Evolutionary conservation across 1,284 basidiomycete genomes (phyloP).

Genomic region (Fomitopsis betulina): DNA sequence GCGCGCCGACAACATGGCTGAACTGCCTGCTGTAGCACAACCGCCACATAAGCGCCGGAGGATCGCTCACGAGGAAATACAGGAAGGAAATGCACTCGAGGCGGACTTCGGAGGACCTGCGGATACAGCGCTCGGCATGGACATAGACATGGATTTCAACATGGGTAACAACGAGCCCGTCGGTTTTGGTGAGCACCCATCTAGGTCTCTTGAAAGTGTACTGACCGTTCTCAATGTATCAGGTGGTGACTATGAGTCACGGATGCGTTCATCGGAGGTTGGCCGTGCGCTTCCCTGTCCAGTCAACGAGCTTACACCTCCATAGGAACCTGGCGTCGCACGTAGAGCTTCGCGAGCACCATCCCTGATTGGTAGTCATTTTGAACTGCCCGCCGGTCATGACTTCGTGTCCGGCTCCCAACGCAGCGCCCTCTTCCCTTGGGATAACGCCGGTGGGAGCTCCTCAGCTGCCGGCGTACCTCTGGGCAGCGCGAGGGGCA

Average conservation of each 20-base stretch:
- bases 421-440: constrained; percentile 69
- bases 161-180: constrained; percentile 9
- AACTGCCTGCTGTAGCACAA: constrained; percentile 25
- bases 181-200: constrained; percentile 4
- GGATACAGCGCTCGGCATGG: constrained; percentile 15
- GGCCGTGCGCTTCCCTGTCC: constrained; percentile 9
- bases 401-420: constrained; percentile 47
- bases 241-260: constrained; percentile 20
- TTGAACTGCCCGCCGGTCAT: constrained; percentile 36
- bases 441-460: constrained; percentile 71
- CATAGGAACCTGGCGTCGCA: constrained; percentile 73
- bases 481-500: constrained; percentile 39
- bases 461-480: constrained; percentile 45
- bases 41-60: constrained; percentile 37
- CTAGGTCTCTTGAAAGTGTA: not conserved
- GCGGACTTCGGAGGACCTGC: constrained; percentile 19
- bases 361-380: constrained; percentile 42
- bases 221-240: not conserved
- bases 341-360: constrained; percentile 54
- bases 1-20: not conserved
- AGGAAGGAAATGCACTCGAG: constrained; percentile 11
- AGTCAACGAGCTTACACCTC: not conserved
- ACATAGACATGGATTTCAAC: constrained; percentile 22
- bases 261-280: constrained; percentile 67
- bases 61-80: constrained; percentile 16